Evolutionary conservation across 2,329 filamentous ascomycete species (phyloP).

Genomic region (Fusarium duplospermum): DNA sequence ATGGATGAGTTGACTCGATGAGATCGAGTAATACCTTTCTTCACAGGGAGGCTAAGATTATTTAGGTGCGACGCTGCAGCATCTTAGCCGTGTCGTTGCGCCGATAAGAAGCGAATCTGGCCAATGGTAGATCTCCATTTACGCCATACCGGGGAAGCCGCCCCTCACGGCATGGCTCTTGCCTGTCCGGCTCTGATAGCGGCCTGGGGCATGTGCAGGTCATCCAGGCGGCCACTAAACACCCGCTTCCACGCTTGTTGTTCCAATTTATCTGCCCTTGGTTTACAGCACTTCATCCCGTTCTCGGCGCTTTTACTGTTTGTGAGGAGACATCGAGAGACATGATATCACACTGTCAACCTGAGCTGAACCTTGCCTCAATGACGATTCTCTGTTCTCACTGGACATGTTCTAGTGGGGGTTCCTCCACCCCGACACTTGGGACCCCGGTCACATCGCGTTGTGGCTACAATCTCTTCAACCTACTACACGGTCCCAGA

Average conservation of each 20-base stretch:
- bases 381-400: constrained; percentile 16
- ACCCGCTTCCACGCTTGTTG: background rate
- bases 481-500: constrained; percentile 8
- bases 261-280: background rate
- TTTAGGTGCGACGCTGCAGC: constrained; percentile 25
- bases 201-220: constrained; percentile 30
- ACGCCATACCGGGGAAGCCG: constrained; percentile 40
- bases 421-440: constrained; percentile 14
- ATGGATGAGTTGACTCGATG: constrained; percentile 55
- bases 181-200: constrained; percentile 28
- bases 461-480: constrained; percentile 16
- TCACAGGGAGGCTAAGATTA: constrained; percentile 25
- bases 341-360: constrained; percentile 17
- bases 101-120: constrained; percentile 30
- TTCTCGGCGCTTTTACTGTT: background rate
- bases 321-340: background rate
- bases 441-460: constrained; percentile 18
- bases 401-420: constrained; percentile 30
- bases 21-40: constrained; percentile 55
- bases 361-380: background rate
- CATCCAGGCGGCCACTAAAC: constrained; percentile 23
- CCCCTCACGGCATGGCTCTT: constrained; percentile 30
- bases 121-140: constrained; percentile 32
- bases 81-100: constrained; percentile 31
- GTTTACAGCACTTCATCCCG: background rate